Evolutionary conservation across 148 eudicot genomes (phyloP).

Genomic region (Simmondsia chinensis): DNA sequence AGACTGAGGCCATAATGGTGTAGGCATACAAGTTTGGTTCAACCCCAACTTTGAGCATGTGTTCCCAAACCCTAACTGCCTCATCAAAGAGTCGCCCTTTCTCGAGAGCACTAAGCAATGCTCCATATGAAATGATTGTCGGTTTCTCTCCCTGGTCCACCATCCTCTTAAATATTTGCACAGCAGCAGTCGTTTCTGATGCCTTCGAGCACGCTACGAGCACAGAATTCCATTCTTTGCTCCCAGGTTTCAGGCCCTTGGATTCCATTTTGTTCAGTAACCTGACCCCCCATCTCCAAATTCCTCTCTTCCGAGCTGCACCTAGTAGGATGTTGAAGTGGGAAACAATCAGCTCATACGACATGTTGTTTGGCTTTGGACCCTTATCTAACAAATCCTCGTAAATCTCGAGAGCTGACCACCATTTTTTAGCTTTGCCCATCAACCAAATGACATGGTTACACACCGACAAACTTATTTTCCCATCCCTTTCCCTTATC

Average conservation of each 20-base stretch:
- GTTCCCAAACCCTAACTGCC: constrained; percentile 77
- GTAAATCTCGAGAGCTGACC: constrained; percentile 91
- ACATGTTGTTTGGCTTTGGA: constrained; percentile 73
- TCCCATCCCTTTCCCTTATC: constrained; percentile 49
- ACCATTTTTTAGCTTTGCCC: constrained; percentile 94
- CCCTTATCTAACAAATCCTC: constrained; percentile 88
- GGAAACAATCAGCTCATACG: constrained; percentile 66
- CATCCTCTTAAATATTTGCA: constrained; percentile 73
- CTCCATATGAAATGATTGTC: constrained; percentile 74
- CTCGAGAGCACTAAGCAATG: constrained; percentile 89
- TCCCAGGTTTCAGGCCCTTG: constrained; percentile 73
- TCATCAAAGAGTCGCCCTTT: constrained; percentile 77
- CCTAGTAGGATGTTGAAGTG: constrained; percentile 69
- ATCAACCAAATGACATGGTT: constrained; percentile 90
- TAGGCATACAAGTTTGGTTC: constrained; percentile 74
- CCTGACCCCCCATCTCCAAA: constrained; percentile 86
- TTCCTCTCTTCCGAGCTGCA: constrained; percentile 74
- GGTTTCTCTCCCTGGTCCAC: constrained; percentile 77
- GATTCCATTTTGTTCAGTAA: constrained; percentile 87
- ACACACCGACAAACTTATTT: constrained; percentile 85
- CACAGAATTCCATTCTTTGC: constrained; percentile 86
- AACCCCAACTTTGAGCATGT: constrained; percentile 70
- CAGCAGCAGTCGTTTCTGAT: constrained; percentile 79
- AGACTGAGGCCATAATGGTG: constrained; percentile 87
- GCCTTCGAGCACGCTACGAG: constrained; percentile 97